These are phyloP conservation scores for Aaosphaeria arxii DNA, from an alignment of 2,329 filamentous ascomycete genomes.

Conservation along the genomic window DNA sequence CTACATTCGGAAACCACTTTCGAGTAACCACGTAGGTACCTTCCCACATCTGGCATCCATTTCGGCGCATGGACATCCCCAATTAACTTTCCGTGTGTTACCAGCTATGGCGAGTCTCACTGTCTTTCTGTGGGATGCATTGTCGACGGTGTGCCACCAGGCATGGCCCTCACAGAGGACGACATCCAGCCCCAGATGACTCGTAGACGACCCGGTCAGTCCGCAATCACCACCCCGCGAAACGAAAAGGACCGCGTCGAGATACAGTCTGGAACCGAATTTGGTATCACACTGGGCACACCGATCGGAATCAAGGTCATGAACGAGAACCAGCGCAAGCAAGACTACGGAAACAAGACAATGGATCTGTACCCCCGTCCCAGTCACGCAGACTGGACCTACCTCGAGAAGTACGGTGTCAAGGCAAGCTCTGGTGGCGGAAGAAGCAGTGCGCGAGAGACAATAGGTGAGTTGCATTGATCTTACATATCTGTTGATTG, in stretches of 20 bases:
- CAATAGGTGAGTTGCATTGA: slow-evolving; percentile 61
- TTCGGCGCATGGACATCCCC: background rate
- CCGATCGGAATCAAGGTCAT: slow-evolving; percentile 83
- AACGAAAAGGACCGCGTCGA: slow-evolving; percentile 89
- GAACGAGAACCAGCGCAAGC: slow-evolving; percentile 90
- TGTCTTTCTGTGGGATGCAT: slow-evolving; percentile 93
- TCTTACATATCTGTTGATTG: too few relatives aligned
- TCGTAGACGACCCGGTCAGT: slow-evolving; percentile 84
- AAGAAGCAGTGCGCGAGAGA: slow-evolving; percentile 88
- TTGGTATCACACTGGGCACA: slow-evolving; percentile 83
- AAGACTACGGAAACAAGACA: slow-evolving; percentile 85
- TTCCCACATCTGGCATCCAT: background rate
- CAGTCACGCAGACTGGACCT: slow-evolving; percentile 94
- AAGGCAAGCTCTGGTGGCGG: slow-evolving; percentile 90
- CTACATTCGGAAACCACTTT: slow-evolving; percentile 79
- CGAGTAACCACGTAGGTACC: slow-evolving; percentile 70
- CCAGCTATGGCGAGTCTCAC: slow-evolving; percentile 79
- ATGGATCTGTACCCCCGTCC: slow-evolving; percentile 92
- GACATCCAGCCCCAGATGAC: slow-evolving; percentile 96
- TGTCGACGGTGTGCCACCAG: slow-evolving; percentile 86
- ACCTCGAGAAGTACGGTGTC: slow-evolving; percentile 94
- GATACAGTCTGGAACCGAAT: slow-evolving; percentile 91
- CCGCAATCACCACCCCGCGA: slow-evolving; percentile 83
- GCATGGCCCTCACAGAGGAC: slow-evolving; percentile 76
- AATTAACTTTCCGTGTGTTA: background rate